These are phyloP conservation scores for Chaetomiaceae sp. DNA, from an alignment of 2,329 filamentous ascomycete species.

Conservation along the genomic window DNA sequence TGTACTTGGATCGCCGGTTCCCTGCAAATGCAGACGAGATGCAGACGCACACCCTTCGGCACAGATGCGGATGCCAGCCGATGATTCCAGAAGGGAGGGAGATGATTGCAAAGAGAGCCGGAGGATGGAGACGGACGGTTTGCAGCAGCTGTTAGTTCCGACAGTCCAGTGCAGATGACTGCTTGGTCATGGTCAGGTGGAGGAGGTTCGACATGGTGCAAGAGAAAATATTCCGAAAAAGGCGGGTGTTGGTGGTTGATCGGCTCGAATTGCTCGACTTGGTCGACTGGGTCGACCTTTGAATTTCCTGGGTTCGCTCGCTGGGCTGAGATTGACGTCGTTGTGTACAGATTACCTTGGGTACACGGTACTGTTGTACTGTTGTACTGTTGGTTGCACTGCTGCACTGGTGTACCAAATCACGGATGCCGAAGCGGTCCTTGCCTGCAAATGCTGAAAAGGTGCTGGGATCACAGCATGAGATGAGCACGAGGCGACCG, in stretches of 20 bases:
- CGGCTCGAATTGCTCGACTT: constrained; percentile 1
- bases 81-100: neutral
- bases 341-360: too few species aligned
- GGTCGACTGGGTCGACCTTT: too few species aligned
- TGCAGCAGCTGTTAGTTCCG: constrained; percentile 15
- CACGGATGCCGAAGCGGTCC: neutral
- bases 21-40: too few species aligned
- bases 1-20: too few species aligned
- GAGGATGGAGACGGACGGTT: neutral
- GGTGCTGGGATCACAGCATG: constrained; percentile 2
- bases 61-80: too few species aligned
- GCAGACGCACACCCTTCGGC: too few species aligned
- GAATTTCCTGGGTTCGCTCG: too few species aligned
- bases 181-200: constrained; percentile 19
- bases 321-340: too few species aligned
- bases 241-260: constrained; percentile 4
- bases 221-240: neutral
- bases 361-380: too few species aligned
- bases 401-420: constrained; percentile 1
- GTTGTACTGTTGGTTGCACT: too few species aligned
- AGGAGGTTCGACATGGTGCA: constrained; percentile 17
- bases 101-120: too few species aligned
- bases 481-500: neutral
- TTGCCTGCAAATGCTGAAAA: neutral
- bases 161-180: constrained; percentile 17